These are phyloP conservation scores for Stellera chamaejasme DNA, from an alignment of 345 rosid genomes.

Conservation along the genomic window DNA sequence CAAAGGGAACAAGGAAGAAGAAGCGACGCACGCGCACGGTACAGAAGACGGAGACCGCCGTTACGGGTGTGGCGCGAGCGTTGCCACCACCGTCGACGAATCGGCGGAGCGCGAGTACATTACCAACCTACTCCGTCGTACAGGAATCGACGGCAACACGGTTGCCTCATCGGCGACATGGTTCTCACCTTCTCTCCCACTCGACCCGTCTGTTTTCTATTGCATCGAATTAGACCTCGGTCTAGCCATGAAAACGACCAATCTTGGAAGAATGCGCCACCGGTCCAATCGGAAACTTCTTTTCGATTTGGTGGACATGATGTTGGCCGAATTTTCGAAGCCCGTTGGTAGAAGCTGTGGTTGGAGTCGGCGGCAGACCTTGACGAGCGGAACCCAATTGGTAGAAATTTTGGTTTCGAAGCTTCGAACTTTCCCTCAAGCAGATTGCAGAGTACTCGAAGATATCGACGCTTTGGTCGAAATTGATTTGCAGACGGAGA, in stretches of 20 bases:
- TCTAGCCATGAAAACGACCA: neutral
- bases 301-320: slow-evolving; percentile 59
- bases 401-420: slow-evolving; percentile 24
- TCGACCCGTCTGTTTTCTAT: slow-evolving; percentile 64
- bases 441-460: slow-evolving; percentile 53
- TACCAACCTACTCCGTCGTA: slow-evolving; percentile 38
- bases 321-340: slow-evolving; percentile 43
- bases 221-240: slow-evolving; percentile 39
- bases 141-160: slow-evolving; percentile 42
- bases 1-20: slow-evolving; percentile 36
- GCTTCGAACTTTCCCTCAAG: slow-evolving; percentile 33
- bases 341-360: slow-evolving; percentile 51
- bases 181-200: slow-evolving; percentile 61
- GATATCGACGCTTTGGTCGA: slow-evolving; percentile 57
- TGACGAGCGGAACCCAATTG: slow-evolving; percentile 32
- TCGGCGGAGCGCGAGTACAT: slow-evolving; percentile 50
- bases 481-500: slow-evolving; percentile 34
- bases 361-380: slow-evolving; percentile 5
- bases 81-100: slow-evolving; percentile 12
- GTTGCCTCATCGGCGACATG: slow-evolving; percentile 36
- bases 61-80: slow-evolving; percentile 11
- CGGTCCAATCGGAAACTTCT: slow-evolving; percentile 58
- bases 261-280: slow-evolving; percentile 21
- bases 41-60: slow-evolving; percentile 16
- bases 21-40: slow-evolving; percentile 17